Percentiles rank a stretch among this genome's conserved stretches.
Evolutionary conservation across 495 filamentous ascomycete species (phyloP).

Genomic region (Penicillium pulvis): DNA sequence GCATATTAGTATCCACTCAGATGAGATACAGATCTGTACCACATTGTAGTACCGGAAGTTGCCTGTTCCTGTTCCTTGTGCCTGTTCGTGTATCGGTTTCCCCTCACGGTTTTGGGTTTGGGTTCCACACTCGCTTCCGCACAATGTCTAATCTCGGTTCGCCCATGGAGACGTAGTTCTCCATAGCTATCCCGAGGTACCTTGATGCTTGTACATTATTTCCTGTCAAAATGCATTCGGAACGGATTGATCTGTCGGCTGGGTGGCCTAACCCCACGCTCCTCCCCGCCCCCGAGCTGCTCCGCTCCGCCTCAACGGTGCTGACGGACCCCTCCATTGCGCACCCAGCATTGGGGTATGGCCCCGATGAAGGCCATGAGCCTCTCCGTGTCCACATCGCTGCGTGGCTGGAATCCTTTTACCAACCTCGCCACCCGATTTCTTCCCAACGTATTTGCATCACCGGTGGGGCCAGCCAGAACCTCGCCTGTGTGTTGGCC

Average conservation of each 20-base stretch:
- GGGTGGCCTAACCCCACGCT: constrained; percentile 74
- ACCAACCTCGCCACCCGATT: constrained; percentile 48
- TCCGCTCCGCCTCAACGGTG: constrained; percentile 52
- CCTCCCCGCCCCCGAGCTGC: constrained; percentile 63
- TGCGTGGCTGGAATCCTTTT: constrained; percentile 67
- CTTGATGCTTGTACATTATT: background rate
- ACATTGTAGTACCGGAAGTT: no score
- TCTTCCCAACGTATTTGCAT: constrained; percentile 67
- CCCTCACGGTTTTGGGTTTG: background rate
- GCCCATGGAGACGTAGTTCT: background rate
- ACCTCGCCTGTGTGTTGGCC: constrained; percentile 68
- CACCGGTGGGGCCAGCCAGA: constrained; percentile 79
- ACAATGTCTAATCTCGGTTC: constrained; percentile 14
- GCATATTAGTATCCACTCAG: no score
- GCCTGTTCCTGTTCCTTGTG: background rate
- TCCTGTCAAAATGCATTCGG: background rate
- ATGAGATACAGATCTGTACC: no score
- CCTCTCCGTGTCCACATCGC: constrained; percentile 66
- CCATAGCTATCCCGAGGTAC: background rate
- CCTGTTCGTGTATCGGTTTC: constrained; percentile 3
- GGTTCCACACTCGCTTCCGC: constrained; percentile 21
- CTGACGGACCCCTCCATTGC: constrained; percentile 60
- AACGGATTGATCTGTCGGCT: constrained; percentile 64
- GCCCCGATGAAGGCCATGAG: constrained; percentile 72
- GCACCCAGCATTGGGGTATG: constrained; percentile 68